Base-by-base conservation (phyloP, 176 grass and related monocot genomes). In the Carex myosuroides region DNA sequence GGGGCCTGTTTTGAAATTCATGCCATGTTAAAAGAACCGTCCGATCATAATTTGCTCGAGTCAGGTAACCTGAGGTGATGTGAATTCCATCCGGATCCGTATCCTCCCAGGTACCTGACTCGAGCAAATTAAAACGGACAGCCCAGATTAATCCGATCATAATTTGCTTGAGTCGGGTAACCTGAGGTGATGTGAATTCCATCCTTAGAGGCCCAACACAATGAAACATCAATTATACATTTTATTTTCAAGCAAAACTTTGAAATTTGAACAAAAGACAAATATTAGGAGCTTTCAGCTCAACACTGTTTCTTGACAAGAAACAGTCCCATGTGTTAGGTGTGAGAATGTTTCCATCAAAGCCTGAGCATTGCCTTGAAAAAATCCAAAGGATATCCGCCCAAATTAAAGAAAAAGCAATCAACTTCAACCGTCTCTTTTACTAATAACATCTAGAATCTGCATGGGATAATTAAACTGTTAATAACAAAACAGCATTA, bases 391-490 rank as follows among this genome's bases (percentile, higher is more conserved):
- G 4, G 22, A 76, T 55, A 76, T 76, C 20, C 20, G 1, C 41
- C n/a, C 11, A 29, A 76, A 55, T 29, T 4, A 55, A 54, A 29
- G 48, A 55, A 55, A 32, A 76, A 20, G 22, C 22, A 55, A 32
- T 76, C 16, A 55, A 77, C 50, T 54, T 83, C 60, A 83, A 67
- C 46, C 29, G 57, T 90, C 82, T 80, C 60, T 70, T 86, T 82
- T 79, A 71, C 83, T 95, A 65, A 95, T 73, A 80, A 89, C 85
- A 30, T 91, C 89, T 85, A 95, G 93, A 88, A 95, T 92, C 93
- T 95, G 87, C 83, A 88, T 30, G 32, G 42, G 35, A 65, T n/a
- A 7, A 42, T 53, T 60, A 2, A 62, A 60, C 22, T 37, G 58
- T 50, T 55, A 57, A 35, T 24, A 81, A 67, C 6, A 44, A 22